Evolutionary conservation across 805 yeast species (phyloP), one percentile per base, ranked within the genome.

Genomic region (Saccharomycopsis schoenii): DNA sequence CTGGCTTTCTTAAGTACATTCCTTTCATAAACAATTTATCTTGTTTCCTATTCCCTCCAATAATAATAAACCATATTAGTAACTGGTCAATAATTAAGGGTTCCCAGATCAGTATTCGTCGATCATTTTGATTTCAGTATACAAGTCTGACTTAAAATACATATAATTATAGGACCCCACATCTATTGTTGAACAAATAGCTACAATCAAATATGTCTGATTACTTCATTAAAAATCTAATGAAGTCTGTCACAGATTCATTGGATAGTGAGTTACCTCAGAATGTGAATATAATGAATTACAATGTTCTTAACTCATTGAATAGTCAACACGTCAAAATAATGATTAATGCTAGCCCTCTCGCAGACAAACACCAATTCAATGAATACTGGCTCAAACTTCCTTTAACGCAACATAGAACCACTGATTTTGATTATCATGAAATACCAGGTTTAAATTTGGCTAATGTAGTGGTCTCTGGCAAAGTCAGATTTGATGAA

Each of bases 401-500:
- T 4, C 80, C 81, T 10, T 64, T 67, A 14, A 71, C 80, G 1
- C 68, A 68, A 58, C 81, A 78, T 66, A 78, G 72, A 62, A 66
- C 76, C 57, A 74, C 70, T 55, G 71, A 75, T 51, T 77, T 67
- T 64, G 81, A 78, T 66, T 72, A 76, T 61, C 81, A 78, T 64
- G 68, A 76, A 62, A 72, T 78, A 11, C 81, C 81, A 0, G 64
- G 64, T 4, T 39, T 61, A 15, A 60, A 63, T 43, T 39, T 63
- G 34, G 51, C 57, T 5, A 62, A 41, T n/a, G 58, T 61, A 6
- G 19, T 56, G 15, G 19, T 82, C 15, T 75, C 76, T 58, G 74
- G 82, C 15, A 88, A 85, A 69, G 88, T 87, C 12, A 76, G 84
- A 63, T 88, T 87, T 66, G 94, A 88, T 70, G 94, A 88, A 67